Evolutionary conservation across 805 yeast genomes (phyloP), one percentile per base, ranked within the genome.

Genomic region (Spathaspora arborariae): DNA sequence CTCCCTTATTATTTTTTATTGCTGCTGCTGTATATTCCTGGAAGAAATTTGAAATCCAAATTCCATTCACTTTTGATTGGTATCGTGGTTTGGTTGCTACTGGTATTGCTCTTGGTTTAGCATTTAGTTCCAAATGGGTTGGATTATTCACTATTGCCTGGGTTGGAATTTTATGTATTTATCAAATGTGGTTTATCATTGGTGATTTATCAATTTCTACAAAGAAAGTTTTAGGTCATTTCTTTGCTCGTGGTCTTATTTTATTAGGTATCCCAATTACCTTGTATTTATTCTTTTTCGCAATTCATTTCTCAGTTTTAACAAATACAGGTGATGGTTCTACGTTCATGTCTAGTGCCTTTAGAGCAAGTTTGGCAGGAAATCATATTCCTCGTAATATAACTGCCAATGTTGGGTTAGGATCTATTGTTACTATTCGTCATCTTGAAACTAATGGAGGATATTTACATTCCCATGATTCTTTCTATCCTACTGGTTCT

Each of bases 81-180:
- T 80, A 63, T 59, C 81, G 76, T 58, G 66, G 81, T n/a, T 65
- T 87, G 54, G 21, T 81, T 22, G 74, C 82, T n/a, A 75, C 88
- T 38, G 87, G 86, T 54, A 61, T 83, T 45, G 81, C 82, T n/a
- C 67, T 86, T 48, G 95, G 94, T 45, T 70, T 85, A 48, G 85
- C 94, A 3, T 67, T 82, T 18, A 78, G 86, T 20, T 80, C 91
- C 26, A 87, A 87, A 65, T 86, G 94, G 94, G 94, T 86, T 40
- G 95, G 95, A 51, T 67, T 86, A 35, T 86, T 86, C 68, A 87
- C 95, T 16, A 61, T 87, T 47, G 85, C 85, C 3, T 87, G 92
- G 92, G 76, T 82, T 49, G 95, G 94, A 44, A 44, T 75, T 2
- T 62, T 77, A 48, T 84, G 85, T 58, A 61, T 77, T 15, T 70